Evolutionary conservation across 2,329 filamentous ascomycete species (phyloP).

Genomic region (Ceratocystis papillata): DNA sequence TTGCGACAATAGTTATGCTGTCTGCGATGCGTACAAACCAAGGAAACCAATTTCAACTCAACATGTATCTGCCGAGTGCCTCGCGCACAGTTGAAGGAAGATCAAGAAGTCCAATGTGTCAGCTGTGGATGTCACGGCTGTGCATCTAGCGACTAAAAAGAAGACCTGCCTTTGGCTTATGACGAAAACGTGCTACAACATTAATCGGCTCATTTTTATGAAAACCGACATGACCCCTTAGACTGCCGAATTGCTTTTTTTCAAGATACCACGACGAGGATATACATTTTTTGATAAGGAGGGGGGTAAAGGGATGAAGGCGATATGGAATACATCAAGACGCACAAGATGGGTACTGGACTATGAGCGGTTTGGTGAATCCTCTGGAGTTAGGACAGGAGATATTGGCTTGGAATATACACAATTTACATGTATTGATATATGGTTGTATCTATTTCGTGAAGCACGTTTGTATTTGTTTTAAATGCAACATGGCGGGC

Average conservation of each 20-base stretch:
- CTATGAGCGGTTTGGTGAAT: background rate
- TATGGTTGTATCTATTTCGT: conserved; percentile 1
- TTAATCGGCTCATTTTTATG: conserved; percentile 1
- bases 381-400: conserved; percentile 15
- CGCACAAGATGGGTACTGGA: too few relatives aligned
- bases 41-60: conserved; percentile 97
- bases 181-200: background rate
- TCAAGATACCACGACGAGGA: conserved; percentile 15
- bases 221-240: conserved; percentile 3
- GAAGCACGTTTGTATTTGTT: background rate
- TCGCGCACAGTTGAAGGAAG: conserved; percentile 76
- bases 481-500: background rate
- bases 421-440: background rate
- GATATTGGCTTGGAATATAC: conserved; percentile 11
- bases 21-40: conserved; percentile 93
- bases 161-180: background rate
- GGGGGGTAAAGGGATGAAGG: background rate
- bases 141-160: conserved; percentile 62
- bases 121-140: conserved; percentile 91
- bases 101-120: conserved; percentile 83
- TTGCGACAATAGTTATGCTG: conserved; percentile 61
- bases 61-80: conserved; percentile 97
- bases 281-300: background rate
- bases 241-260: conserved; percentile 6
- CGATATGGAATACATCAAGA: background rate